Evolutionary conservation across 768 basidiomycete genomes (phyloP), one percentile per base, ranked within the genome.

Genomic region (Trametes gibbosa): DNA sequence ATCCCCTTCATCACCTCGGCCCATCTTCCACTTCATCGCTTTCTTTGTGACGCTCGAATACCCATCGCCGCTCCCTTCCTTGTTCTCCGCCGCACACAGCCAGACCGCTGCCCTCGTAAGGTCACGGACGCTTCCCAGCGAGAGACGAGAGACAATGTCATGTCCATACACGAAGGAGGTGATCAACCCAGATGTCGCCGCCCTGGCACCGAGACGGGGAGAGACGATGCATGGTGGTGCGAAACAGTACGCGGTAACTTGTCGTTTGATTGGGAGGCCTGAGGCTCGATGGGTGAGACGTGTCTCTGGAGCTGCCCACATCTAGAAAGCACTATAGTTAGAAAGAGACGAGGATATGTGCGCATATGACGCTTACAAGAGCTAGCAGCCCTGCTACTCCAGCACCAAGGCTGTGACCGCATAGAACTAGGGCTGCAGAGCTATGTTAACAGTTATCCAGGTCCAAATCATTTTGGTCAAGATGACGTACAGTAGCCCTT

Each of bases 391-490:
- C 81, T 37, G 88, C 90, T 2, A 93, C 89, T 1, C 90, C 92
- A 23, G 90, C 90, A 17, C 92, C 92, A 2, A 93, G 80, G 70
- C 88, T 90, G 68, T 94, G 92, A 27, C 92, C 92, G 64, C 87
- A 89, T 40, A 94, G 73, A 13, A 92, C 82, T 24, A 94, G 75
- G 58, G 89, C 86, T 87, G 63, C 19, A 39, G 3, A 16, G 19
- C 29, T 5, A 32, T 34, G 34, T 52, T 46, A 32, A 52, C 14
- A 25, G 37, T 23, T n/a, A 24, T 7, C 3, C 42, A 10, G 34
- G 21, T 9, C 8, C 16, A n/a, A 25, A 21, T 23, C 17, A 50
- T 10, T 6, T 41, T 45, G 32, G 50, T 19, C 63, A 63, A 17
- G 13, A 32, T 9, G 9, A 76, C 84, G 58, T 59, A 90, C 89